A percentile compares a stretch with the other conserved stretches of the same genome.
Conservation (phyloP, 176 grass and related monocot genomes). For the Oryza punctata region DNA sequence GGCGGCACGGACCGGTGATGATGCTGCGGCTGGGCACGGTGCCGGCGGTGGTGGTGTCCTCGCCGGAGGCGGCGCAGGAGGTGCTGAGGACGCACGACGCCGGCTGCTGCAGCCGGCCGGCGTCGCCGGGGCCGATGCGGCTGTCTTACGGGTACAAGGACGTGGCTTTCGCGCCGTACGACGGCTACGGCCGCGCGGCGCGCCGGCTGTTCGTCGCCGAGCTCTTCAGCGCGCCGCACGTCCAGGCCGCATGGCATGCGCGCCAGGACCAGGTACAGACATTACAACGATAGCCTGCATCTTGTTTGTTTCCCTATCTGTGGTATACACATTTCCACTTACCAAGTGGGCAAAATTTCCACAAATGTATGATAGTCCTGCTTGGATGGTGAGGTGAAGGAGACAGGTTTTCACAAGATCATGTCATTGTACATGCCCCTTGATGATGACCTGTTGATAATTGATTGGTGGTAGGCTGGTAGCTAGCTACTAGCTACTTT, state of each 20-base stretch:
- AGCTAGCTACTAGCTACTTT: too few relatives aligned
- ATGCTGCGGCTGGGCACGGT: constrained; percentile 53
- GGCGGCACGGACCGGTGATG: constrained; percentile 44
- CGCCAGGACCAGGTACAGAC: not conserved
- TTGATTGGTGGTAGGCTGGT: too few relatives aligned
- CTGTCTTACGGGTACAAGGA: constrained; percentile 33
- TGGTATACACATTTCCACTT: too few relatives aligned
- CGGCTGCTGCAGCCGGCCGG: constrained; percentile 45
- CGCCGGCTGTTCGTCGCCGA: constrained; percentile 52
- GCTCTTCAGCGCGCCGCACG: constrained; percentile 49
- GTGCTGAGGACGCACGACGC: constrained; percentile 52
- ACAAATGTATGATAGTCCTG: too few relatives aligned
- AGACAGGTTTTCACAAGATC: too few relatives aligned
- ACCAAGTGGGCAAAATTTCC: too few relatives aligned
- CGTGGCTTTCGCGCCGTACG: constrained; percentile 51
- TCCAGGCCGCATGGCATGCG: constrained; percentile 2
- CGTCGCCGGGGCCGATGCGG: constrained; percentile 9
- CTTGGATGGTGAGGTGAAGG: too few relatives aligned
- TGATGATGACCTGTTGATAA: too few relatives aligned
- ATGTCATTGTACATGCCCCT: too few relatives aligned
- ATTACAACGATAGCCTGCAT: too few relatives aligned
- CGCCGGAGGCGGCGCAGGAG: constrained; percentile 48
- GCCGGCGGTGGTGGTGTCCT: constrained; percentile 51
- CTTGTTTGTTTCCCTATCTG: too few relatives aligned
- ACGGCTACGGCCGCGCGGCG: constrained; percentile 46